Base-by-base conservation (phyloP, 345 rosid genomes). In the Excoecaria agallocha region DNA sequence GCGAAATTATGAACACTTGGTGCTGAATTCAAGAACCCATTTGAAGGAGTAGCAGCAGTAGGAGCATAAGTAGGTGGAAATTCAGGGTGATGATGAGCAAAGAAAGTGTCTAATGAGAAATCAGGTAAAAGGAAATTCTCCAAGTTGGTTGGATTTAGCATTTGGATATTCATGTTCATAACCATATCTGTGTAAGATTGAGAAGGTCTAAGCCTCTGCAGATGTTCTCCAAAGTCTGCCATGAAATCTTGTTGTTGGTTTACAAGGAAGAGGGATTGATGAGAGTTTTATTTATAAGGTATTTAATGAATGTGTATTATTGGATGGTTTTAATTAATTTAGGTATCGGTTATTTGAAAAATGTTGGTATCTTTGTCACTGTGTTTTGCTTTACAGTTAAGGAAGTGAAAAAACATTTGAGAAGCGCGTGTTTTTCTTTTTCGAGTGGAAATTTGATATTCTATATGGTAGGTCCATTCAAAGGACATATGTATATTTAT, bases 191-290 rank as follows among this genome's bases (percentile, higher is more conserved):
- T 25, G 38, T 80, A 73, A 35, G 69, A 17, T 56, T 66, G 83
- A 54, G 71, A 56, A 48, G 65, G 70, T 54, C 58, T 77, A 15
- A 77, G 68, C 66, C 67, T 80, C 79, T 83, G 84, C 82, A 79
- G 38, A 68, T 78, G 20, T 48, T 79, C 78, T 66, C 79, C 50
- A 68, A 81, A 83, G 65, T 76, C 86, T 24, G 79, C 82, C 82
- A 76, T 76, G 1, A 8, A 58, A 66, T 62, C 4, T 19, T 46
- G 2, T 70, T 38, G 5, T 12, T 5, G 6, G 30, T 58, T 54
- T 65, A 39, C 51, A 37, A 72, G 25, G 3, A 68, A 48, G 41
- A 20, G 24, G 17, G 20, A 39, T 45, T 13, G 20, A 54, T 13
- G 20, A 54, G 52, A 61, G 68, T 66, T 5, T 38, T 43, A 75